Conservation (phyloP, 306 rosid genomes). For the barrel medic (Medicago truncatula) region DNA sequence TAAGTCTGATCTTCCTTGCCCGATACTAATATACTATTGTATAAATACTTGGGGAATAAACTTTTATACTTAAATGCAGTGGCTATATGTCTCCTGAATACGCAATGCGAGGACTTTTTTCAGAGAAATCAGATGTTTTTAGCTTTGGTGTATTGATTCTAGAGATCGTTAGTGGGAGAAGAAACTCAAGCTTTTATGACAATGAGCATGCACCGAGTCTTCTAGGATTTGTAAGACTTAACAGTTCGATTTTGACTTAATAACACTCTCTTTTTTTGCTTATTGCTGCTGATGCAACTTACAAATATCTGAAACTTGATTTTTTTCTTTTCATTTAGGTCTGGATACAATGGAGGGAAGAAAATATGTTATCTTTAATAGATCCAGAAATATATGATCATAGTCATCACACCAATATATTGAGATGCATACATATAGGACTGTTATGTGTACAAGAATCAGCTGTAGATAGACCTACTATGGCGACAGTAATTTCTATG, state of each 20-base stretch:
- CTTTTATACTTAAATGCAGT: not conserved
- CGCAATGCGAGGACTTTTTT: not conserved
- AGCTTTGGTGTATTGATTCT: not conserved
- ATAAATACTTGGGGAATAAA: not conserved
- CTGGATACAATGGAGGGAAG: not conserved
- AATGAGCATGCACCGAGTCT: not conserved
- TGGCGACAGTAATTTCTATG: conserved; percentile 41
- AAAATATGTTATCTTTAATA: not conserved
- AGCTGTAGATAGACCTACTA: conserved; percentile 32
- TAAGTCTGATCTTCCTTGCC: not conserved
- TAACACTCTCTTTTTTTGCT: not conserved
- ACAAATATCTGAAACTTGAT: not conserved
- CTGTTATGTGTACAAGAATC: conserved; percentile 48
- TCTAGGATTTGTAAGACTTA: not conserved
- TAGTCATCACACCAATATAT: not conserved
- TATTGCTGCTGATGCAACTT: no score
- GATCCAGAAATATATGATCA: not conserved
- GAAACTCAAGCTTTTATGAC: not conserved
- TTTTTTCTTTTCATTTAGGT: not conserved
- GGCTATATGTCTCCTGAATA: not conserved
- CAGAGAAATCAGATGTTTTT: not conserved
- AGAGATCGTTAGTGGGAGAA: not conserved
- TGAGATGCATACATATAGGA: conserved; percentile 42
- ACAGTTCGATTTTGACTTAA: not conserved
- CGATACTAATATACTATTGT: not conserved